Base-by-base conservation (phyloP, 2,329 filamentous ascomycete genomes). In the Sodiomyces alkalinus region DNA sequence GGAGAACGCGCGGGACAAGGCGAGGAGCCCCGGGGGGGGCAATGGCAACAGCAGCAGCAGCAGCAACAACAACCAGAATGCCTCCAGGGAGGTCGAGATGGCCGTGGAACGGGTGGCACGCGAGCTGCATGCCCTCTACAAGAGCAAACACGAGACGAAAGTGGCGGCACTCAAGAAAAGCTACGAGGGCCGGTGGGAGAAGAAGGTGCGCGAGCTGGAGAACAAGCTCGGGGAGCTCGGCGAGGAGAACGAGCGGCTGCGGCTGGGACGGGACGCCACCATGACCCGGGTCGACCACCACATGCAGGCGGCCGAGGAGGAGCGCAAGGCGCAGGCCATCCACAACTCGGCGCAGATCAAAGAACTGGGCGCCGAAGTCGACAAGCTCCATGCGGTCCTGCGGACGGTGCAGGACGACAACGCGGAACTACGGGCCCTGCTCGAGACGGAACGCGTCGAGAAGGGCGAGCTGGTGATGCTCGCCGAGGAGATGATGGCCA, bases 131-230 rank as follows among this genome's bases (percentile, higher is more conserved):
- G 68, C 77, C 0, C 66, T 93, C 8, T 98, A 98, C 67, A 96
- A 94, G 59, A 75, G 79, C 47, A 98, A 98, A 58, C 90, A 98
- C 50, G 87, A 96, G 58, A 82, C 77, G 37, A 98, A 98, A 60
- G 87, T 96, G 24, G 71, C 81, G 1, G 87, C 86, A 4, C 64
- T 98, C 39, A 96, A 78, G 57, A 76, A 77, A 55, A 76, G 69
- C 36, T 79, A 96, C 55, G 83, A 94, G 51, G 69, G 70, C 26
- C 75, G 87, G 30, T 90, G 83, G 70, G 83, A 92, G 53, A 92
- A 92, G 63, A 81, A 79, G 45, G 71, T 87, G 32, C 71, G 70
- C 30, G 80, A 87, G 42, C 68, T 93, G 3, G 80, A 92, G 52
- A 49, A 52, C 12, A 74, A 73, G 36, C 62, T 92, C 23, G 73